Conservation (phyloP, 345 rosid genomes). For the Leavenworthia alabamica region DNA sequence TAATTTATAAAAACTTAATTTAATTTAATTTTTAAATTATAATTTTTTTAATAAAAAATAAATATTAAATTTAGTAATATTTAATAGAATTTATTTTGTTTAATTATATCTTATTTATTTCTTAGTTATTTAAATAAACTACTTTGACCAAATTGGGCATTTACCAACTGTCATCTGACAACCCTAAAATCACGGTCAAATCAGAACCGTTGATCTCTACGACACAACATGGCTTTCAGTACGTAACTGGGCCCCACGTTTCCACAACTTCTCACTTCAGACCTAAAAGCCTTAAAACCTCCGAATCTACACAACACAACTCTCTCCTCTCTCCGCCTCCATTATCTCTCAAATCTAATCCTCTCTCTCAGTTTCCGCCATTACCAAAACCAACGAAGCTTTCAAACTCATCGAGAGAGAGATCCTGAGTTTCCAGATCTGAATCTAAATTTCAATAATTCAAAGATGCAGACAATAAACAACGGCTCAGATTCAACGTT, state of each 20-base stretch:
- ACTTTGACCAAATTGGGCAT: too few relatives aligned
- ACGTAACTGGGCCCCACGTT: conserved; percentile 29
- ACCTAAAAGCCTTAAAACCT: conserved; percentile 31
- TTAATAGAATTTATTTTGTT: too few relatives aligned
- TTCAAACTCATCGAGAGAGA: not conserved
- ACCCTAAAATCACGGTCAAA: conserved; percentile 24
- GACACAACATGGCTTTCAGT: not conserved
- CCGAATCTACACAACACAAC: conserved; percentile 6
- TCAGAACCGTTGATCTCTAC: conserved; percentile 25
- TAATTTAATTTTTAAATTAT: too few relatives aligned
- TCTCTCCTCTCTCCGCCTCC: conserved; percentile 33
- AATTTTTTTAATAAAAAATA: too few relatives aligned
- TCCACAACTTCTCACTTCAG: conserved; percentile 23
- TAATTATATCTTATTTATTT: too few relatives aligned
- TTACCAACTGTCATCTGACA: conserved; percentile 21
- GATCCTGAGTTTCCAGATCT: conserved; percentile 24
- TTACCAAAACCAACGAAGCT: not conserved
- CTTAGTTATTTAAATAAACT: too few relatives aligned
- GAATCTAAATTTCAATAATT: not conserved
- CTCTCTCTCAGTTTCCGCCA: conserved; percentile 26
- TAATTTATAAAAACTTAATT: too few relatives aligned
- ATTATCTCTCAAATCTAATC: conserved; percentile 7
- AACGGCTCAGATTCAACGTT: conserved; percentile 42
- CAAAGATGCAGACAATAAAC: conserved; percentile 29
- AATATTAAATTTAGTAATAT: too few relatives aligned